A percentile compares a stretch with the other conserved stretches of the same genome.
phyloP scores from a whole-genome alignment of 345 rosid species.

The Lepidium africanum region DNA sequence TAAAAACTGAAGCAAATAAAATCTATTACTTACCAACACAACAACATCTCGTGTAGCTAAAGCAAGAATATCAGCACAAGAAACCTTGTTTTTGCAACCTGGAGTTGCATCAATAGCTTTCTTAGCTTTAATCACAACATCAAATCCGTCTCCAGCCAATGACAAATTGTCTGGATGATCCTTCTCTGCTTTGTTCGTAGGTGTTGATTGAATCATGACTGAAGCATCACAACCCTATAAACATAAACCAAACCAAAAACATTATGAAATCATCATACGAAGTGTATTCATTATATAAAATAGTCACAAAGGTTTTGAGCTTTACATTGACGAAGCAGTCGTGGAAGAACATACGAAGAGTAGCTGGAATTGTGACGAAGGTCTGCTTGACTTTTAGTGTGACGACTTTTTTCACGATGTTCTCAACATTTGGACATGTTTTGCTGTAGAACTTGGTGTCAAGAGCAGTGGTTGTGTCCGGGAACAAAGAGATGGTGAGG shows the following conservation, averaged over 20 bases:
- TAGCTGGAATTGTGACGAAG: conserved; percentile 64
- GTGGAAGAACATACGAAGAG: conserved; percentile 86
- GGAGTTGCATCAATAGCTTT: conserved; percentile 46
- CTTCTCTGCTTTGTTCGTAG: conserved; percentile 61
- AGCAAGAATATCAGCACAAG: conserved; percentile 83
- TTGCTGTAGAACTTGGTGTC: conserved; percentile 40
- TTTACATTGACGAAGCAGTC: conserved; percentile 71
- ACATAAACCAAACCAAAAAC: neutral
- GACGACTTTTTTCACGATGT: conserved; percentile 46
- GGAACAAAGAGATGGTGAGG: conserved; percentile 36
- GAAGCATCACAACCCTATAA: conserved; percentile 80
- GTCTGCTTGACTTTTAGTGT: conserved; percentile 44
- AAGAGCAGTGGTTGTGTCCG: conserved; percentile 48
- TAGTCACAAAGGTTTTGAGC: neutral
- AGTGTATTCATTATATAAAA: neutral
- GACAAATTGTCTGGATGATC: conserved; percentile 79
- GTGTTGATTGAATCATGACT: conserved; percentile 45
- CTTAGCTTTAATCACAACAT: conserved; percentile 77
- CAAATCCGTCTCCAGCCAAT: conserved; percentile 85
- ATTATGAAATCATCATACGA: neutral
- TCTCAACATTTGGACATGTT: conserved; percentile 63
- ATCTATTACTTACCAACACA: conserved; percentile 33
- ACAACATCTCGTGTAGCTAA: conserved; percentile 78
- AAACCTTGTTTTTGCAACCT: conserved; percentile 56
- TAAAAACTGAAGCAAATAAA: neutral